Conservation (phyloP, 2,329 filamentous ascomycete species). For the Aspergillus costaricaensis region DNA sequence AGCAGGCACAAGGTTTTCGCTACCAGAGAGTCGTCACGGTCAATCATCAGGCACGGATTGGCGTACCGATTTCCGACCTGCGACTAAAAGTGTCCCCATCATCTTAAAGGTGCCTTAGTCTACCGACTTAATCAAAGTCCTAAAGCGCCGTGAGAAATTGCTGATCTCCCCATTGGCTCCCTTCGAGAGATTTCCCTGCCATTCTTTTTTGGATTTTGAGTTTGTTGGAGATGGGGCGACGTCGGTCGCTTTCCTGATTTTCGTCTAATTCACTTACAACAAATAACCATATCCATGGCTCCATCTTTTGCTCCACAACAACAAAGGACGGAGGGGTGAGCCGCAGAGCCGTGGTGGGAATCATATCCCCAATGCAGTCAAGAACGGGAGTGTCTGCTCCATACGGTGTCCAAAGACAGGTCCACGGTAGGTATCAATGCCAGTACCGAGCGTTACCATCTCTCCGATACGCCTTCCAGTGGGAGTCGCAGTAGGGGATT, state of each 20-base stretch:
- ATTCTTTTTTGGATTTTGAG: conserved; percentile 13
- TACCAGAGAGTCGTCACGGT: not conserved
- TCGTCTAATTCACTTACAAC: conserved; percentile 11
- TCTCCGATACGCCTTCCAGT: not conserved
- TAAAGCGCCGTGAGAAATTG: not conserved
- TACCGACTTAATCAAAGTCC: conserved; percentile 2
- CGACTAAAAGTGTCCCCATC: not conserved
- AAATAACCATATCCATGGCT: conserved; percentile 18
- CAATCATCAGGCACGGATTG: not conserved
- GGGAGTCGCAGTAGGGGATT: too few species aligned
- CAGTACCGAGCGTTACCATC: not conserved
- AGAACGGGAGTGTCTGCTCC: not conserved
- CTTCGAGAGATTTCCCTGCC: conserved; percentile 3
- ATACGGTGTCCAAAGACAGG: not conserved
- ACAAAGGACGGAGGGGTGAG: conserved; percentile 8
- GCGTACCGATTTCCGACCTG: conserved; percentile 3
- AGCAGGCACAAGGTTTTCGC: not conserved
- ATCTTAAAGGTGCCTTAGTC: conserved; percentile 4
- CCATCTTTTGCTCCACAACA: conserved; percentile 15
- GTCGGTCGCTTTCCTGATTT: conserved; percentile 6
- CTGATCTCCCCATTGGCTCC: not conserved
- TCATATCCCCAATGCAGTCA: not conserved
- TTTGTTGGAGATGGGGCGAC: conserved; percentile 12
- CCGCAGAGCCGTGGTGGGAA: conserved; percentile 10
- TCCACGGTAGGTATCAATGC: not conserved